phyloP scores from a whole-genome alignment of 2,329 filamentous ascomycete species.

The Claviceps digitariae region DNA sequence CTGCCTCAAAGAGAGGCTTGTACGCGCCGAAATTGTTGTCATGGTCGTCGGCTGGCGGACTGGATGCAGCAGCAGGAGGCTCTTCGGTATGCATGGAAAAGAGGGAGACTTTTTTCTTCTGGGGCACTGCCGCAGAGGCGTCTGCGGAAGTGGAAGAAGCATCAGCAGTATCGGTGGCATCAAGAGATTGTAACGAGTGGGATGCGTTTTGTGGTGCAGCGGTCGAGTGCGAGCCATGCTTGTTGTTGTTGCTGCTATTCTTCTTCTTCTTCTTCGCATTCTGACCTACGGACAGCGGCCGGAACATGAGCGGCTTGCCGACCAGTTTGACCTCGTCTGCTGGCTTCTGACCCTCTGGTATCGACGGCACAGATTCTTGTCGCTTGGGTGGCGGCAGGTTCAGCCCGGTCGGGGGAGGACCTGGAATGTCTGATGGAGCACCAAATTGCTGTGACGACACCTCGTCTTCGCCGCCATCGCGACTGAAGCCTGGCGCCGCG shows the following conservation, averaged over 20 bases:
- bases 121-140: conserved; percentile 13
- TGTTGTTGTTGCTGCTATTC: conserved; percentile 10
- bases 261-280: conserved; percentile 58
- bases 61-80: conserved; percentile 10
- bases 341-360: conserved; percentile 42
- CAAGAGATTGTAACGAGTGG: conserved; percentile 4
- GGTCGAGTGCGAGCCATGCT: conserved; percentile 5
- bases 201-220: conserved; percentile 5
- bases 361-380: conserved; percentile 28
- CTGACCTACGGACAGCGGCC: conserved; percentile 70
- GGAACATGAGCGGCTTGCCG: conserved; percentile 77
- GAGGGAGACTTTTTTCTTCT: conserved; percentile 49
- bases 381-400: conserved; percentile 30
- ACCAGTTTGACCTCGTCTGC: conserved; percentile 54
- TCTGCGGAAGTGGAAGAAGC: conserved; percentile 1
- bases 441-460: neutral
- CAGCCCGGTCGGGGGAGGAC: conserved; percentile 11
- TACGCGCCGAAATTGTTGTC: conserved; percentile 20
- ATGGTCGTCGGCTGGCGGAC: conserved; percentile 10
- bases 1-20: conserved; percentile 35
- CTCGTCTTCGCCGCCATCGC: conserved; percentile 28
- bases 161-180: neutral
- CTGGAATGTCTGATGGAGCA: conserved; percentile 7
- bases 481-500: conserved; percentile 66
- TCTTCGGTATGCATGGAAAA: conserved; percentile 49